Conservation (phyloP, 352 stramenopile genomes). For the Phytophthora tentaculata region DNA sequence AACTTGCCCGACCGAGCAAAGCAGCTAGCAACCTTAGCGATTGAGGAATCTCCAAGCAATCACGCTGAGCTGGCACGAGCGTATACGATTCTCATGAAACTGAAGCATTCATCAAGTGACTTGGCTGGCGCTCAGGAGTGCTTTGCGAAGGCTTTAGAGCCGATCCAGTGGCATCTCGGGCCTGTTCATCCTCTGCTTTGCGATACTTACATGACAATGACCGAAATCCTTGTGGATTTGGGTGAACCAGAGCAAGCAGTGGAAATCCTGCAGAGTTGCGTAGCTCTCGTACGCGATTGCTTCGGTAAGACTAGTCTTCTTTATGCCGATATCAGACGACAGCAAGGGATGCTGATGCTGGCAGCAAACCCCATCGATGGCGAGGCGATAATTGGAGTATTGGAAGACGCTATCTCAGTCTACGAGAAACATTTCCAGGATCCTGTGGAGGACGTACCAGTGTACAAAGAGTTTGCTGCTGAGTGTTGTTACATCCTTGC, state of each 20-base stretch:
- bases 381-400: conserved; percentile 48
- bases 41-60: conserved; percentile 41
- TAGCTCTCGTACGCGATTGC: conserved; percentile 42
- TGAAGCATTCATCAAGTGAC: conserved; percentile 31
- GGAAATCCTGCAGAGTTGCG: conserved; percentile 32
- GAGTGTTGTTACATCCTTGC: conserved; percentile 54
- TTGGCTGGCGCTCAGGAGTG: conserved; percentile 19
- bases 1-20: conserved; percentile 30
- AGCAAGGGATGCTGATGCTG: conserved; percentile 50
- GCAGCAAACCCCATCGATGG: conserved; percentile 8
- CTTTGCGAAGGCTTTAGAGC: conserved; percentile 42
- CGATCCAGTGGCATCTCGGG: conserved; percentile 54
- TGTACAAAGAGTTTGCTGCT: conserved; percentile 37
- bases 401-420: conserved; percentile 61
- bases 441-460: conserved; percentile 21
- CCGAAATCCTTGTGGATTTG: conserved; percentile 38
- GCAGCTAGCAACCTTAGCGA: conserved; percentile 36
- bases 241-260: conserved; percentile 36
- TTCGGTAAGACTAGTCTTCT: conserved; percentile 54
- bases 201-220: conserved; percentile 56
- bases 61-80: conserved; percentile 36
- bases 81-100: conserved; percentile 44
- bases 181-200: conserved; percentile 42
- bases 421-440: conserved; percentile 57
- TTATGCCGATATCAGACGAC: conserved; percentile 54